Evolutionary conservation across 2,329 filamentous ascomycete genomes (phyloP).

Genomic region (Ascochyta koolunga): DNA sequence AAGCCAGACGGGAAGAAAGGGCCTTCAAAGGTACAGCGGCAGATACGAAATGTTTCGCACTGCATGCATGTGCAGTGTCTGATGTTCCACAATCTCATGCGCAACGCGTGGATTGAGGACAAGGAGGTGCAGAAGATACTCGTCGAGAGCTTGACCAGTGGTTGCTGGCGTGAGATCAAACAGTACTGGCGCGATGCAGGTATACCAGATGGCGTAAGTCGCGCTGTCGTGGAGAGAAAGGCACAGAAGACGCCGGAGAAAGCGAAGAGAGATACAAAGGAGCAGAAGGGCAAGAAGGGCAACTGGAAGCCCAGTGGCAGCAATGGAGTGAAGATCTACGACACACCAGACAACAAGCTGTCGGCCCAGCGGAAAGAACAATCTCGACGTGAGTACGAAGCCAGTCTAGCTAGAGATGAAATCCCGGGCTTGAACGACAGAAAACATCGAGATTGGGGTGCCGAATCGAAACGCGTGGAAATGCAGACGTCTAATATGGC

Average conservation of each 20-base stretch:
- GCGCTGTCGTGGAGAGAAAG: slow-evolving; percentile 69
- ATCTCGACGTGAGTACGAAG: slow-evolving; percentile 9
- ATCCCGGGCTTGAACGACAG: slow-evolving; percentile 50
- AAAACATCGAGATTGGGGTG: slow-evolving; percentile 71
- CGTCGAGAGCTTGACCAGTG: slow-evolving; percentile 34
- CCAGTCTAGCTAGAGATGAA: slow-evolving; percentile 25
- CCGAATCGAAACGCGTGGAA: slow-evolving; percentile 71
- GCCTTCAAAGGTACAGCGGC: slow-evolving; percentile 81
- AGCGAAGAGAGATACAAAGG: slow-evolving; percentile 60
- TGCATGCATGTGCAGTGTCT: slow-evolving; percentile 87
- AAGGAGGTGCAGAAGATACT: slow-evolving; percentile 41
- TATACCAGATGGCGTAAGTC: slow-evolving; percentile 80
- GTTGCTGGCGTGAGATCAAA: slow-evolving; percentile 46
- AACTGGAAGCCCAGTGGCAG: slow-evolving; percentile 52
- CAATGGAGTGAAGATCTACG: slow-evolving; percentile 41
- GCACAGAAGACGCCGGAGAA: slow-evolving; percentile 72
- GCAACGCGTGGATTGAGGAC: slow-evolving; percentile 48
- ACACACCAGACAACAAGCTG: slow-evolving; percentile 29
- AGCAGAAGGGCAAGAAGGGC: slow-evolving; percentile 23
- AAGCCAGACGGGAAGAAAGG: slow-evolving; percentile 75
- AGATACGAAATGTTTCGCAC: slow-evolving; percentile 79
- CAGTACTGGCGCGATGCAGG: slow-evolving; percentile 71
- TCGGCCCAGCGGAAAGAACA: slow-evolving; percentile 9
- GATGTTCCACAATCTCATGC: slow-evolving; percentile 85
- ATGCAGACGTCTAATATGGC: slow-evolving; percentile 77